Base-by-base conservation (phyloP, 2,329 filamentous ascomycete genomes). In the Thielaviopsis punctulata region DNA sequence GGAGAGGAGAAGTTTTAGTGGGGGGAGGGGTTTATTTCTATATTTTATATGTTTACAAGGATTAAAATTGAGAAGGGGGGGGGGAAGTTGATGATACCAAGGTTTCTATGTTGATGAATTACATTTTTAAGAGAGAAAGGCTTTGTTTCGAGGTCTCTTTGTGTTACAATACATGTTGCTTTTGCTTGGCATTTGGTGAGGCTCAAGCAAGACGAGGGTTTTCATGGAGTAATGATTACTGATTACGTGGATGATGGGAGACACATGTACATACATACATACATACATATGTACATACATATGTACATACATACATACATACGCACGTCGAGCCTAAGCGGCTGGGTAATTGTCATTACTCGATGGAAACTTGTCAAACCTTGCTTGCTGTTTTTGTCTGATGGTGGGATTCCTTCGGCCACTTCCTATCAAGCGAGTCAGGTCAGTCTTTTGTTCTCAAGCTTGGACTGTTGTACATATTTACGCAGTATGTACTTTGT, bases 331-430 rank as follows among this genome's bases (percentile, higher is more conserved):
- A n/a, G n/a, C n/a, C n/a, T n/a, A n/a, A 13, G 9, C 44, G 33
- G 18, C 18, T 25, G 36, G 13, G 19, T n/a, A 21, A 41, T 49
- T 53, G n/a, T n/a, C 24, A 49, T 39, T 53, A 46, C 45, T 53
- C 27, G 41, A 53, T 53, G 12, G 5, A 49, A 49, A n/a, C 36
- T 24, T 53, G 12, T 25, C 23, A 46, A 49, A n/a, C 21, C 8
- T 18, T 7, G 18, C 13, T 15, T 2, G 13, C 18, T 39, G 6
- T 4, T n/a, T n/a, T 10, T 15, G 33, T 39, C 33, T 39, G 3
- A 39, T 39, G 15, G 9, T 41, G 7, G n/a, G 36, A n/a, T 9
- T 41, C 36, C 36, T 41, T 41, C 36, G 36, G 36, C 36, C 36
- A 41, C 13, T 41, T 41, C 36, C 36, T 41, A 41, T 41, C 36